These are phyloP conservation scores for Megacollybia marginata DNA, from an alignment of 768 basidiomycete species.

Conservation along the genomic window DNA sequence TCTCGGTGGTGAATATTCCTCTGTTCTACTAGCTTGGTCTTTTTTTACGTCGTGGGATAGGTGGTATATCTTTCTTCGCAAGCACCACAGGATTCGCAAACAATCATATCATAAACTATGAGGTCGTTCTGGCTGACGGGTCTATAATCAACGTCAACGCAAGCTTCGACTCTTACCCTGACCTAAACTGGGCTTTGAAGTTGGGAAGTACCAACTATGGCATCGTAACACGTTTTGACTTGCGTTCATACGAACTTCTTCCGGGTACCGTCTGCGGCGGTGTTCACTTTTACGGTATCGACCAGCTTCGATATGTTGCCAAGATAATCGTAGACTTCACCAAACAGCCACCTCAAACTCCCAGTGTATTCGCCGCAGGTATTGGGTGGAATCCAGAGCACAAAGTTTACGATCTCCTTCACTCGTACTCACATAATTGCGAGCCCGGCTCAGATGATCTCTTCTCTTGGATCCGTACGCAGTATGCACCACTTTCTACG, in stretches of 20 bases:
- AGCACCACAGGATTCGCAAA: constrained; percentile 6
- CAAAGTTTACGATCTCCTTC: not conserved
- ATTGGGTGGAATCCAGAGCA: constrained; percentile 1
- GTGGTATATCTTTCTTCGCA: constrained; percentile 11
- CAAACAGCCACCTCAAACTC: constrained; percentile 1
- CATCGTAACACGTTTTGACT: constrained; percentile 11
- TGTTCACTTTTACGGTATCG: constrained; percentile 3
- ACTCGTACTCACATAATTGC: not conserved
- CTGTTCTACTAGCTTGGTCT: not conserved
- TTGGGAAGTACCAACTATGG: constrained; percentile 12
- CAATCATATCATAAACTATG: constrained; percentile 9
- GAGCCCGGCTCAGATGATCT: not conserved
- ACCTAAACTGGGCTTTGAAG: constrained; percentile 12
- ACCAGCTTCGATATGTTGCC: no score
- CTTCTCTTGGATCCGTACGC: not conserved
- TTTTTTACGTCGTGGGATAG: not conserved
- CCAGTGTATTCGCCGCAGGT: constrained; percentile 5
- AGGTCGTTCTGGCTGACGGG: constrained; percentile 11
- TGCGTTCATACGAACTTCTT: constrained; percentile 4
- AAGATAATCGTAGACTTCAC: not conserved
- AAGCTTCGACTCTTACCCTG: constrained; percentile 2
- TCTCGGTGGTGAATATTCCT: constrained; percentile 5
- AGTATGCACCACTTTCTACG: no score
- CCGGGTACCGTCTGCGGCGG: constrained; percentile 9
- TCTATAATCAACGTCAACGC: constrained; percentile 4